Evolutionary conservation across 768 basidiomycete genomes (phyloP), one percentile per base, ranked within the genome.

Genomic region (Galerina sulciceps): DNA sequence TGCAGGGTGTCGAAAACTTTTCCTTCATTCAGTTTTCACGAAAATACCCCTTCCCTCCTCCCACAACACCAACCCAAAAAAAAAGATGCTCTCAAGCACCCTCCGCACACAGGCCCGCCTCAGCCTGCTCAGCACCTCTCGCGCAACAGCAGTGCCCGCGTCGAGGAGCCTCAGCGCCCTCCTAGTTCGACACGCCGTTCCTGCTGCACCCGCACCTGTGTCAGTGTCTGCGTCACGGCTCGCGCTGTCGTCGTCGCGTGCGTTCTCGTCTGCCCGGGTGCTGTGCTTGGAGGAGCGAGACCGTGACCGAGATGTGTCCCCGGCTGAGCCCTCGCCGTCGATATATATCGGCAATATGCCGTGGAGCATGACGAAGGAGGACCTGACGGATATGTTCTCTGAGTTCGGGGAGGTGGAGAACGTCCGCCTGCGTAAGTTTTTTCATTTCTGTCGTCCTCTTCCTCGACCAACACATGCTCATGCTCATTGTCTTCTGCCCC

Each of bases 261-360:
- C 61, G 4, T 71, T 69, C 62, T 71, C 71, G 56, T 66, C 67
- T 44, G 17, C 60, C 45, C 54, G 43, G 11, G 48, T 43, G 18
- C 23, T 40, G 46, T 26, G 36, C 18, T 40, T 22, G 48, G 44
- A 51, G 4, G 35, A 43, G 23, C 41, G 40, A 31, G 45, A 31
- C 6, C 45, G 35, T 18, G 65, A 58, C 57, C 53, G 15, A 10
- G 36, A 34, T 10, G 13, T 26, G 36, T 10, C 8, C 18, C 20
- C 58, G 2, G 6, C 37, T 4, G 14, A 69, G 15, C 80, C 81
- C 6, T 71, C 68, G n/a, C 69, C 69, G 10, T 73, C 72, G 2
- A 64, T 86, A 49, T 86, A 71, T 43, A 62, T 85, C 34, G 81
- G 76, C 9, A 87, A 86, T 61, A n/a, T 87, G n/a, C 82, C 85